Evolutionary conservation across 345 rosid genomes (phyloP).

Genomic region (Raphanus raphanistrum): DNA sequence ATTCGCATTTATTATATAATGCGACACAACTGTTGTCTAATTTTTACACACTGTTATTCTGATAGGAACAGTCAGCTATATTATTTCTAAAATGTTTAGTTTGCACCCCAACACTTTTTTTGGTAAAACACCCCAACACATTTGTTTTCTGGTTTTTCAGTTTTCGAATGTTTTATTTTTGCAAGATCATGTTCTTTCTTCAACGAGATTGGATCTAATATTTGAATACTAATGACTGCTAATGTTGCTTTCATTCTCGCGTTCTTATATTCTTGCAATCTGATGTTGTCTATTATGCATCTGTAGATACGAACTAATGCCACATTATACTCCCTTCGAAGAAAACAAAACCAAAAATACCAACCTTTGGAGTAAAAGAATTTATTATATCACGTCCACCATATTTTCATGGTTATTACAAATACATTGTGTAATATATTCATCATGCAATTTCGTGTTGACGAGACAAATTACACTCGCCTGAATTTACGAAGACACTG

Average conservation of each 20-base stretch:
- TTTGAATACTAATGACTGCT: conserved; percentile 2
- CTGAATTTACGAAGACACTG: conserved; percentile 4
- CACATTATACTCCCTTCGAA: not conserved
- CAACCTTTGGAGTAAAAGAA: not conserved
- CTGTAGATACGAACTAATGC: not conserved
- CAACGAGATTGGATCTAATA: conserved; percentile 6
- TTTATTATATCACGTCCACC: not conserved
- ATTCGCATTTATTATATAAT: conserved; percentile 20
- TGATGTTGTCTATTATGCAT: not conserved
- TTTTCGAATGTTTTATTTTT: not conserved
- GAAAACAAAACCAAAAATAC: not conserved
- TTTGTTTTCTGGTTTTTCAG: not conserved
- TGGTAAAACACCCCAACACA: not conserved
- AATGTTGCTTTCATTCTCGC: conserved; percentile 13
- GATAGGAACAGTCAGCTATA: not conserved
- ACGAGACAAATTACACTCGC: conserved; percentile 25
- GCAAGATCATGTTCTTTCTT: not conserved
- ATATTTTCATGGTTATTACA: not conserved
- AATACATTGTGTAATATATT: not conserved
- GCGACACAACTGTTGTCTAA: not conserved
- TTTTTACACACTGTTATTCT: not conserved
- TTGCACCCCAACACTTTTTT: not conserved
- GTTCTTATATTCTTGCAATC: not conserved
- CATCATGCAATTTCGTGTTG: conserved; percentile 33
- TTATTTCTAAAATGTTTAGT: not conserved